phyloP scores from a whole-genome alignment of 768 basidiomycete species.

The Collybia sp. region DNA sequence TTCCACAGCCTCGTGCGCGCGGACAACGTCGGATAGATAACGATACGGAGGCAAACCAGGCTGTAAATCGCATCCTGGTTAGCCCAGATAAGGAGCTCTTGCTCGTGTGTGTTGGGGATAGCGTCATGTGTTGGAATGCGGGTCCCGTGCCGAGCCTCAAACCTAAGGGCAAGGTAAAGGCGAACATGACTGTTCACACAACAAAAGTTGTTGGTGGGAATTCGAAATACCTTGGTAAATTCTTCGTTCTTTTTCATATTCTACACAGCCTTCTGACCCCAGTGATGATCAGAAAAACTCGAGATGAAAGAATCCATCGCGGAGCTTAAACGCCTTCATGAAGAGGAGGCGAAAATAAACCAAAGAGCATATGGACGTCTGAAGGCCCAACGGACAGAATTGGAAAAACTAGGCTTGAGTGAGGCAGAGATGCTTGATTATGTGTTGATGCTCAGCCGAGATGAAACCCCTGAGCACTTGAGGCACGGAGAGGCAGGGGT shows the following conservation, averaged over 20 bases:
- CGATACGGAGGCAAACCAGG: constrained; percentile 11
- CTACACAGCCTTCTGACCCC: constrained; percentile 4
- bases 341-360: constrained; percentile 38
- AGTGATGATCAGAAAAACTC: constrained; percentile 42
- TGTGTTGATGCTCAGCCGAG: constrained; percentile 78
- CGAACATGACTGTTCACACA: constrained; percentile 18
- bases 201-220: constrained; percentile 22
- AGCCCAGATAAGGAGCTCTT: constrained; percentile 48
- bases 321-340: constrained; percentile 51
- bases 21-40: constrained; percentile 12
- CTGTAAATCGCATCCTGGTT: constrained; percentile 54
- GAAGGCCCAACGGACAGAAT: constrained; percentile 49
- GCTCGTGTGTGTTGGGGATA: constrained; percentile 54
- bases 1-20: constrained; percentile 34
- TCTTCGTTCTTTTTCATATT: constrained; percentile 1
- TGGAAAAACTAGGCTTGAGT: constrained; percentile 64
- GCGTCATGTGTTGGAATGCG: constrained; percentile 66
- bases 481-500: constrained; percentile 41
- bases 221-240: constrained; percentile 46
- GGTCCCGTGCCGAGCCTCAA: constrained; percentile 32
- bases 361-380: constrained; percentile 41
- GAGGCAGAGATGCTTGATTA: constrained; percentile 79
- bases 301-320: constrained; percentile 60
- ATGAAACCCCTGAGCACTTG: constrained; percentile 43
- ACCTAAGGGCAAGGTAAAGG: constrained; percentile 27